Evolutionary conservation across 306 rosid genomes (phyloP), one percentile per base, ranked within the genome.

Genomic region (Vigna hirtella): DNA sequence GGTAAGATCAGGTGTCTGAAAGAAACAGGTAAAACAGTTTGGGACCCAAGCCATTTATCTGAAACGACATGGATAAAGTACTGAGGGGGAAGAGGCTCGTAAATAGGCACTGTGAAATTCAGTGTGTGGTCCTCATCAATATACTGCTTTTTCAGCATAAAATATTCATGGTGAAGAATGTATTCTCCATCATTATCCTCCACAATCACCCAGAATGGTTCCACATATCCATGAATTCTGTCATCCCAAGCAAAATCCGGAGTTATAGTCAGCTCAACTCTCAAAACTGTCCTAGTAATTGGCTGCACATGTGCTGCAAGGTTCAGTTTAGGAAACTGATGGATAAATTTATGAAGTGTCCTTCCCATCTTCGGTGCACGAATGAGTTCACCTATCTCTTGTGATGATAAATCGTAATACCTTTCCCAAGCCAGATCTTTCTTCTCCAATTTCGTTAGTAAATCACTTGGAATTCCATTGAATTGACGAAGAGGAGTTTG

Each of bases 251-350:
- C 87, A 69, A 94, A 94, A 85, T 92, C 97, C 1, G 98, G 98
- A 32, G 98, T 94, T 76, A 94, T 85, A 1, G 74, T 89, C 77
- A 94, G 97, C 88, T 94, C 98, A 72, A 94, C 95, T 88, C 93
- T 84, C 92, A 94, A 81, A 82, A 90, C 90, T 40, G 96, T 85
- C 79, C 96, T 94, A 56, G 98, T 90, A 82, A 94, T 94, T 49
- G 98, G 98, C 87, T 94, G 97, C 83, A 92, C 98, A 82, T 94
- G 96, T 9, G 98, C 98, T 15, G 94, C 88, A 79, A 94, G 98
- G 86, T 92, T 92, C 67, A 94, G 74, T 70, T 94, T 94, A 7
- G 98, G 98, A 80, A 94, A 94, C 59, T 94, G 97, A 79, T 94
- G 98, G 70, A 94, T 86, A 74, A 86, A 89, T 70, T 88, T 94